These are phyloP conservation scores for Tolypocladium nubicola DNA, from an alignment of 2,329 filamentous ascomycete species.

Conservation along the genomic window DNA sequence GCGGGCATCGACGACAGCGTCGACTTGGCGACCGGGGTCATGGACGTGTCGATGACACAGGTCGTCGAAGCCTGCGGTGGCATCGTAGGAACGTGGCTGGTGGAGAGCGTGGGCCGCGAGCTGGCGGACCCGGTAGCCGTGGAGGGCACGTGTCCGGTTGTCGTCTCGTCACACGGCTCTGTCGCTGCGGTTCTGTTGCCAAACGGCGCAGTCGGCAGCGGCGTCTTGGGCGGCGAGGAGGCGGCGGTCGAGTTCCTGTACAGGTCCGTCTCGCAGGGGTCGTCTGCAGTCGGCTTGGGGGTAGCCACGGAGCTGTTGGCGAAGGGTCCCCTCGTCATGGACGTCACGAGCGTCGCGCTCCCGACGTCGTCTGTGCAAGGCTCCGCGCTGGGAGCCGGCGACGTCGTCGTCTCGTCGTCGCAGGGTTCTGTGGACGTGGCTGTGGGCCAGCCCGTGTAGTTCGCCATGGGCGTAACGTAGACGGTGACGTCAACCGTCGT, in stretches of 20 bases:
- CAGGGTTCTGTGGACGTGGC: not conserved
- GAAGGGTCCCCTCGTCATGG: no score
- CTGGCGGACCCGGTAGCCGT: no score
- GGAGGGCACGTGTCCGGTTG: no score
- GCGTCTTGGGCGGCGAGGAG: no score
- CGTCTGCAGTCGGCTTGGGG: no score
- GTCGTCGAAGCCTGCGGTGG: not conserved
- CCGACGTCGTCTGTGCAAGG: not conserved
- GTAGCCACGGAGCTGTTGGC: no score
- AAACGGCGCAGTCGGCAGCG: no score
- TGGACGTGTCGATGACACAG: conserved; percentile 22
- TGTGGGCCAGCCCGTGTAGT: not conserved
- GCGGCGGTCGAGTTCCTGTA: no score
- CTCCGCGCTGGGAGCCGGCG: not conserved
- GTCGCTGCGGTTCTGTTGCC: no score
- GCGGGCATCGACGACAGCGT: conserved; percentile 13
- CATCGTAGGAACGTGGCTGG: not conserved
- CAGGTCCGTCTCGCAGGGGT: no score
- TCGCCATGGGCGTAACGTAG: conserved; percentile 18
- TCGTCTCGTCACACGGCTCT: no score
- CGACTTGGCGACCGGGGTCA: conserved; percentile 18
- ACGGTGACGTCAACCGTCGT: conserved; percentile 21
- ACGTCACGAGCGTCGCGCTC: not conserved
- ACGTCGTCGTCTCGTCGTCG: not conserved
- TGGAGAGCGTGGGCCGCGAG: not conserved